Base-by-base conservation (phyloP, 2,329 filamentous ascomycete genomes). In the Fusarium proliferatum region DNA sequence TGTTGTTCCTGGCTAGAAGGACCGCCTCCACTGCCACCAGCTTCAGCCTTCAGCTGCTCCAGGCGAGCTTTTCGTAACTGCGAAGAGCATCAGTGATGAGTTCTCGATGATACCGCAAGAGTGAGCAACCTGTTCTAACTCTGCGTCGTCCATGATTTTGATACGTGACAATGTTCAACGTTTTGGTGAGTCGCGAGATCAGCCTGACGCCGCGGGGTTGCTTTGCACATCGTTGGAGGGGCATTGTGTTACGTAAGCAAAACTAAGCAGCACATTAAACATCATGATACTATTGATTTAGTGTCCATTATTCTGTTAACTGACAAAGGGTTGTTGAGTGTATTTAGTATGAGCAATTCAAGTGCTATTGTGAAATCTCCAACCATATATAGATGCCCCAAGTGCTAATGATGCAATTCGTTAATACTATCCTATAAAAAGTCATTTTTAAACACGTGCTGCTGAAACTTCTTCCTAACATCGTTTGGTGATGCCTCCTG, bases 11-110 rank as follows among this genome's bases (percentile, higher is more conserved):
- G 83, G 59, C 82, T 86, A 43, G 74, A 71, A 8, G 74, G 43
- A 45, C 82, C 83, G 65, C 84, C 84, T 56, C 85, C 82, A 69
- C 85, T 84, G 52, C 84, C 88, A 68, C 86, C 86, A 72, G 88
- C 85, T 83, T 93, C 87, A 78, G 95, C 89, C 84, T 97, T 96
- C 76, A 98, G 92, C 86, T 99, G 95, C 84, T 96, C 94, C 61
- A 98, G 91, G 72, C 96, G 94, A 79, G 96, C 96, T 83, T 94
- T 93, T 81, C 96, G 89, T 81, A 98, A 98, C 93, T 97, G 79
- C 26, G 36, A 23, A 8, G 10, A 34, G 16, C 49, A 57, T 76
- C 12, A 75, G 57, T 38, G 9, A 36, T 9, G 4, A 5, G 17
- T 21, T n/a, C 4, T 3, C 9, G 15, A 16, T n/a, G 34, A 34